Percentiles rank a stretch among this genome's conserved stretches.
phyloP scores from a whole-genome alignment of 176 grass and related monocot genomes.

The Carex kokanica region DNA sequence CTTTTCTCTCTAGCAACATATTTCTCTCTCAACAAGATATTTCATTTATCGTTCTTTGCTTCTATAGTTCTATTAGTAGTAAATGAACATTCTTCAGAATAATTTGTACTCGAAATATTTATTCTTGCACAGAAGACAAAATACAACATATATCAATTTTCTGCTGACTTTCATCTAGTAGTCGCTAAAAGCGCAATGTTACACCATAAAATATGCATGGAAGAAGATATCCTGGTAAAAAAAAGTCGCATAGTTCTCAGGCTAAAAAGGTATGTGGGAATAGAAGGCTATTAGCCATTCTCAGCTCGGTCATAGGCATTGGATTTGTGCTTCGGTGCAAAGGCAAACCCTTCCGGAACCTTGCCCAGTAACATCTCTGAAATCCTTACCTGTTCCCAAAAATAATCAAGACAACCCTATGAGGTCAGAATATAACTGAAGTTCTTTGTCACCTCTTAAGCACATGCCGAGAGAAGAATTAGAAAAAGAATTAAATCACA shows the following conservation, averaged over 20 bases:
- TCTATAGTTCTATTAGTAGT: neutral
- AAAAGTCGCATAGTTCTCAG: neutral
- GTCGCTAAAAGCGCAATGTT: neutral
- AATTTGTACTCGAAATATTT: neutral
- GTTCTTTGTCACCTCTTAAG: neutral
- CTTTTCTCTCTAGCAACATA: too few species aligned
- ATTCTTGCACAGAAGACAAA: neutral
- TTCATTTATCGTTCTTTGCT: neutral
- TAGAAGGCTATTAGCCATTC: constrained; percentile 51
- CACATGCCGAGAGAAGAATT: neutral
- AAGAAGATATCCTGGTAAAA: neutral
- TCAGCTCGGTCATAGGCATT: constrained; percentile 90
- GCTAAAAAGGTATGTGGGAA: neutral
- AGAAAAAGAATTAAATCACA: neutral
- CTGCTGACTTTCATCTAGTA: neutral
- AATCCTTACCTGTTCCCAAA: constrained; percentile 57
- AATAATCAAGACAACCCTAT: neutral
- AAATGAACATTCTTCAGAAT: neutral
- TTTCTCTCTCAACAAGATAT: too few species aligned
- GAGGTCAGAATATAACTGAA: neutral
- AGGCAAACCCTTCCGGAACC: constrained; percentile 79
- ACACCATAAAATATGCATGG: neutral
- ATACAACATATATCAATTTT: neutral
- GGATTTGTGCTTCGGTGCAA: constrained; percentile 85
- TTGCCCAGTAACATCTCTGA: constrained; percentile 93